Evolutionary conservation across 2,329 filamentous ascomycete species (phyloP), one percentile per base, ranked within the genome.

Genomic region (Cercospora janseana): DNA sequence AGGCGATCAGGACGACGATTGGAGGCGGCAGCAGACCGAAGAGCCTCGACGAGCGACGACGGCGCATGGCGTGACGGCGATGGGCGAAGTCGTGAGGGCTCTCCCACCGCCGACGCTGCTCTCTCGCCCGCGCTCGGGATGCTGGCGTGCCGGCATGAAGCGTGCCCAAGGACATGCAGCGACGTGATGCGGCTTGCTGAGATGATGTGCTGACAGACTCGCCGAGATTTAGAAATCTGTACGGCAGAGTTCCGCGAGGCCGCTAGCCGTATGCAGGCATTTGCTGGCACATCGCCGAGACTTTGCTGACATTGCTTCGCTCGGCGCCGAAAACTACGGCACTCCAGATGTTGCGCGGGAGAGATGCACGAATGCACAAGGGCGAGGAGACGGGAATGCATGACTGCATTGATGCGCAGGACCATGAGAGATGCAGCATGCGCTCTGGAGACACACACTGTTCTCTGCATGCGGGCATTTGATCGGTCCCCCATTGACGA

Each of bases 201-300:
- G 13, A 23, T 15, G 21, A 16, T 24, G n/a, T 40, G 35, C 20
- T 40, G 35, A 40, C 35, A 40, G 35, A 40, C n/a, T 40, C 21
- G 35, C 35, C 35, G 35, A 24, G 20, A n/a, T 10, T 40, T 15
- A 40, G 35, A 26, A 26, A 26, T 40, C 35, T 5, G 35, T 12
- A 4, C 35, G 35, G 35, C 26, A 4, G 2, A 6, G 7, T 40
- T 40, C 35, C 35, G 35, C 35, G 1, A 4, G 4, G n/a, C 7
- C 3, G 35, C 35, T 40, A 40, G 35, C 35, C 35, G 21, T 1
- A 40, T 16, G 20, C 2, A 20, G 35, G 35, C 35, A 40, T 13
- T 40, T 40, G 16, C 20, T 13, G n/a, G 12, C 23, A 24, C 7
- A 40, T 40, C 35, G 21, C 35, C 35, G 35, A 40, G 12, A 6